These are phyloP conservation scores for Termitomyces bulborhizus DNA, from an alignment of 768 basidiomycete genomes.

Conservation along the genomic window DNA sequence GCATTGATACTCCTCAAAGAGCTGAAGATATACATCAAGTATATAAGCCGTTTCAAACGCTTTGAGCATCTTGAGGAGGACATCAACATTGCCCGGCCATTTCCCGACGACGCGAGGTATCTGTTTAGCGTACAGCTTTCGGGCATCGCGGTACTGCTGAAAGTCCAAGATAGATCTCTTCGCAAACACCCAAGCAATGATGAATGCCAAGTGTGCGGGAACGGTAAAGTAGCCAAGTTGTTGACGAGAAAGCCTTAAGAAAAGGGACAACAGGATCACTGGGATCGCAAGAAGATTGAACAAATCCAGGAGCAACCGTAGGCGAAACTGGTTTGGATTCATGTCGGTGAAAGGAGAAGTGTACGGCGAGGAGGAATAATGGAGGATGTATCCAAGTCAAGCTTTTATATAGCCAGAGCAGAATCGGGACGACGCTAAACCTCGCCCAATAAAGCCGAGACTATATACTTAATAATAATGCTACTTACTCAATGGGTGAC, in stretches of 20 bases:
- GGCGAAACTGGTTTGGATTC: slow-evolving; percentile 41
- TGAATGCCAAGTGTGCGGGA: slow-evolving; percentile 33
- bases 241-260: slow-evolving; percentile 21
- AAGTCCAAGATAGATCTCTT: slow-evolving; percentile 28
- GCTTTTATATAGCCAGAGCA: not conserved
- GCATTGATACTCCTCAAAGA: slow-evolving; percentile 65
- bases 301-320: slow-evolving; percentile 44
- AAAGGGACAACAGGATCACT: slow-evolving; percentile 26
- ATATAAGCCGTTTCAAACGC: slow-evolving; percentile 56
- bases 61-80: slow-evolving; percentile 49
- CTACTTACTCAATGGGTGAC: not conserved
- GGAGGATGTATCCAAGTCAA: not conserved
- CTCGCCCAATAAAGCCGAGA: slow-evolving; percentile 1
- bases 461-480: not conserved
- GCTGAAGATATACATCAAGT: slow-evolving; percentile 54
- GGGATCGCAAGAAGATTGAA: slow-evolving; percentile 34
- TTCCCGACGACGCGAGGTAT: slow-evolving; percentile 58
- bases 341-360: slow-evolving; percentile 14
- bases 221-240: slow-evolving; percentile 29
- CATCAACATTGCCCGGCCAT: slow-evolving; percentile 77
- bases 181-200: slow-evolving; percentile 32
- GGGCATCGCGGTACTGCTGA: slow-evolving; percentile 37
- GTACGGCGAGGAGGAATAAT: not conserved
- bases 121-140: slow-evolving; percentile 40
- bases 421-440: not conserved